Evolutionary conservation across 129 eudicot species (phyloP).

Genomic region (Flaveria brownii): DNA sequence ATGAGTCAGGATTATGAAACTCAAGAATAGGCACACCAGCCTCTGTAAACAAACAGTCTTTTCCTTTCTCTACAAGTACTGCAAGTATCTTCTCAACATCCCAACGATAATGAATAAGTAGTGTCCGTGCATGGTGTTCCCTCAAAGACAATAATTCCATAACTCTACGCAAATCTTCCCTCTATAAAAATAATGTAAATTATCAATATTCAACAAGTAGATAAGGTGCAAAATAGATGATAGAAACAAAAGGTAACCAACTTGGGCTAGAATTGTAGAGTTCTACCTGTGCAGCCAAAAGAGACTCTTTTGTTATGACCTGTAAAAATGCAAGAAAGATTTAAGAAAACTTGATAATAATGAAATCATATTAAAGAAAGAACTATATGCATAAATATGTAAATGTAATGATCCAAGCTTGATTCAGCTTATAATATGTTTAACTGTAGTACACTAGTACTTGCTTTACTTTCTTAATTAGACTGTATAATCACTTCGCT

Average conservation of each 20-base stretch:
- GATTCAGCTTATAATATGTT: background rate
- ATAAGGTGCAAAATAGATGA: constrained; percentile 3
- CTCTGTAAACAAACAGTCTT: constrained; percentile 61
- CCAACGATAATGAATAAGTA: constrained; percentile 89
- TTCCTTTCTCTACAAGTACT: constrained; percentile 83
- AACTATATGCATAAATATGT: background rate
- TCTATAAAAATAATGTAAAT: constrained; percentile 41
- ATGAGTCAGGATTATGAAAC: constrained; percentile 37
- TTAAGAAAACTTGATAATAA: constrained; percentile 2
- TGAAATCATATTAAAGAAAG: background rate
- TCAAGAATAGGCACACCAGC: constrained; percentile 68
- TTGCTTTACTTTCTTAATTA: background rate
- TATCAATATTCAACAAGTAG: constrained; percentile 21
- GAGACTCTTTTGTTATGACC: constrained; percentile 93
- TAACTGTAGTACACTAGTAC: background rate
- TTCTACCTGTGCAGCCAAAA: constrained; percentile 89
- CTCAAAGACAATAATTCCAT: constrained; percentile 77
- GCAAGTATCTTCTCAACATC: constrained; percentile 76
- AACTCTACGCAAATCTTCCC: constrained; percentile 83
- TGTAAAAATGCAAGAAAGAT: constrained; percentile 30
- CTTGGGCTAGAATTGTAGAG: background rate
- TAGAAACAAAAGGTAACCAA: background rate
- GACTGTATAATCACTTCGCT: background rate
- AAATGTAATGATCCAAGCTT: background rate
- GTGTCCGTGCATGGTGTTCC: constrained; percentile 90